Evolutionary conservation across 2,329 filamentous ascomycete species (phyloP), one percentile per base, ranked within the genome.

Genomic region (Ophiostoma sp.): DNA sequence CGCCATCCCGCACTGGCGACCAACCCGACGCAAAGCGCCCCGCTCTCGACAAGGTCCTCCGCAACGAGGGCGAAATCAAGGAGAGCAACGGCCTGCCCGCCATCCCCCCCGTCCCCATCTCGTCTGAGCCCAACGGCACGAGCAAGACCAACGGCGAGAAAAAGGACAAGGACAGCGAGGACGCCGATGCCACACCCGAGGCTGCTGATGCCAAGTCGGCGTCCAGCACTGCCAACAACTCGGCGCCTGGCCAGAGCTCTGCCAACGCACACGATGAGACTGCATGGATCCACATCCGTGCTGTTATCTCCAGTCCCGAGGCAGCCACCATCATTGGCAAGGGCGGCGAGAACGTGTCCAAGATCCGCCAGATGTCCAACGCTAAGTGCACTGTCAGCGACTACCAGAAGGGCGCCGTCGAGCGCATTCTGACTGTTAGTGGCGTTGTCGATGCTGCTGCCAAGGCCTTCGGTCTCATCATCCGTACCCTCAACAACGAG

Each of bases 331-430:
- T 97, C 73, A 99, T 99, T 79, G 95, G 95, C 76, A 99, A 99
- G 81, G 94, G 93, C 72, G 95, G 95, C 77, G 95, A 99, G 83
- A 99, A 99, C 76, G 95, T 99, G 64, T 96, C 93, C 73, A 92
- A 96, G 81, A 98, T 99, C 76, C 89, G 95, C 73, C 92, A 92
- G 77, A 85, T 97, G 81, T 97, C 95, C 66, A 93, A 93, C 75
- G 95, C 95, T 73, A 98, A 98, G 81, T 99, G 95, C 83, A 99
- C 95, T 64, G 95, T 99, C 74, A 97, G 93, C 81, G 95, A 99
- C 80, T 99, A 98, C 76, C 91, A 96, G 74, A 92, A 96, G 76
- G 95, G 95, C 73, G 95, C 95, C 68, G 93, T 98, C 45, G 95
- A 99, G 83, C 92, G 95, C 77, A 97, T 99, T 76, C 84, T 99